A percentile compares a stretch with the other conserved stretches of the same genome.
Evolutionary conservation across 225 moss, liverwort and hornwort species (phyloP).

Genomic region (Ulota crispa): DNA sequence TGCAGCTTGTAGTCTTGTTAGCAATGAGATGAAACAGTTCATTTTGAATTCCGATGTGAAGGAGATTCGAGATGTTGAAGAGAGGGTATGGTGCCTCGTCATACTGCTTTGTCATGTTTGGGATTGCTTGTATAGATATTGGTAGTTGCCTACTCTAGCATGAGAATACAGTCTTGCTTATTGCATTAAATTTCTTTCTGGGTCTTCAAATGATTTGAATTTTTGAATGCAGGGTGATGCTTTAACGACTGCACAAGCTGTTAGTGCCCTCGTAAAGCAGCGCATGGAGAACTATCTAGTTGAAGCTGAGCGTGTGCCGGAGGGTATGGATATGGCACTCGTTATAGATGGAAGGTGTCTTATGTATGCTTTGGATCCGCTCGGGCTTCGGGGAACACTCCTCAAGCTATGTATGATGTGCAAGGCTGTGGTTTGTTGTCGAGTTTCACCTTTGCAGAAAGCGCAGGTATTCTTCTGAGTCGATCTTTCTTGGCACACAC

Average conservation of each 20-base stretch:
- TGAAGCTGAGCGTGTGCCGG: constrained; percentile 46
- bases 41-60: constrained; percentile 87
- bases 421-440: constrained; percentile 94
- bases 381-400: constrained; percentile 58
- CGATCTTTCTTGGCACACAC: background rate
- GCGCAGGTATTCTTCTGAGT: constrained; percentile 63
- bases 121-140: constrained; percentile 10
- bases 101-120: constrained; percentile 15
- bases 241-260: constrained; percentile 73
- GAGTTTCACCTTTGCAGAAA: constrained; percentile 93
- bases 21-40: constrained; percentile 91
- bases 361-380: constrained; percentile 89
- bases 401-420: constrained; percentile 81
- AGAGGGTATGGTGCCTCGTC: constrained; percentile 49
- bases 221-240: constrained; percentile 66
- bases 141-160: constrained; percentile 8
- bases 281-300: constrained; percentile 63
- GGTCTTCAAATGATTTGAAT: constrained; percentile 17
- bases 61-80: constrained; percentile 86
- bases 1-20: constrained; percentile 93
- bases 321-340: constrained; percentile 75
- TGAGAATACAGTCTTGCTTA: background rate
- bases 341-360: constrained; percentile 93
- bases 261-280: constrained; percentile 61
- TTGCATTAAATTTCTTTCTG: constrained; percentile 4